phyloP scores from a whole-genome alignment of 1,284 basidiomycete species.

The Peniophora sp. region DNA sequence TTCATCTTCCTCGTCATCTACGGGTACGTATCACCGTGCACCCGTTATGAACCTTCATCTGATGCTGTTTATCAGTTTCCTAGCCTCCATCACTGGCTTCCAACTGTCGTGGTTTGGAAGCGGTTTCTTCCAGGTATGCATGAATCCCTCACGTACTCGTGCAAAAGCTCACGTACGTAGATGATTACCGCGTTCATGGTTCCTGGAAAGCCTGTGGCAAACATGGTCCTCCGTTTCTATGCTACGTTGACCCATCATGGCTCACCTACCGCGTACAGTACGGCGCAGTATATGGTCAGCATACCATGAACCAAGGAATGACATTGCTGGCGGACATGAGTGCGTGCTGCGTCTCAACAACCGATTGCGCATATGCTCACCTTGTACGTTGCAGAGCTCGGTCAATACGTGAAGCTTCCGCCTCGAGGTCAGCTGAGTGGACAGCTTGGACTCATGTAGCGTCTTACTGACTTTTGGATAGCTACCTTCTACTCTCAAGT shows the following conservation, averaged over 20 bases:
- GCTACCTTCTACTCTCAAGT: slow-evolving; percentile 42
- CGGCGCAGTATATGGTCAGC: slow-evolving; percentile 18
- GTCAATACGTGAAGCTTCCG: slow-evolving; percentile 47
- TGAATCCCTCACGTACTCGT: slow-evolving; percentile 5
- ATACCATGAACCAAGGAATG: slow-evolving; percentile 21
- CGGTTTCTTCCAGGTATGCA: slow-evolving; percentile 21
- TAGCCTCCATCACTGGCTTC: slow-evolving; percentile 37
- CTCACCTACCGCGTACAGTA: slow-evolving; percentile 7
- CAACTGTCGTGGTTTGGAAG: slow-evolving; percentile 9
- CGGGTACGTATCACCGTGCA: slow-evolving; percentile 13
- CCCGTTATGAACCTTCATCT: not conserved
- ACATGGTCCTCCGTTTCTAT: slow-evolving; percentile 20
- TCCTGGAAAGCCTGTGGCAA: slow-evolving; percentile 25
- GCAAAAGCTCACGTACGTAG: not conserved
- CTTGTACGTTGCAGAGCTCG: slow-evolving; percentile 23
- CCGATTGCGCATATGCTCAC: no score
- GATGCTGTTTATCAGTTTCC: slow-evolving; percentile 24
- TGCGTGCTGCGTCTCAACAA: no score
- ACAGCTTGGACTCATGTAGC: no score
- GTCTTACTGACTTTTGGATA: slow-evolving; percentile 9
- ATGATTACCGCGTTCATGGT: slow-evolving; percentile 23
- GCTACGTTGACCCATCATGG: slow-evolving; percentile 8
- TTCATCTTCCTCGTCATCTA: slow-evolving; percentile 37
- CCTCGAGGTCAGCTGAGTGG: slow-evolving; percentile 26
- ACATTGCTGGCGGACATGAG: slow-evolving; percentile 30